phyloP scores from a whole-genome alignment of 192 early-diverging fungal species.

The Podila clonocystis region DNA sequence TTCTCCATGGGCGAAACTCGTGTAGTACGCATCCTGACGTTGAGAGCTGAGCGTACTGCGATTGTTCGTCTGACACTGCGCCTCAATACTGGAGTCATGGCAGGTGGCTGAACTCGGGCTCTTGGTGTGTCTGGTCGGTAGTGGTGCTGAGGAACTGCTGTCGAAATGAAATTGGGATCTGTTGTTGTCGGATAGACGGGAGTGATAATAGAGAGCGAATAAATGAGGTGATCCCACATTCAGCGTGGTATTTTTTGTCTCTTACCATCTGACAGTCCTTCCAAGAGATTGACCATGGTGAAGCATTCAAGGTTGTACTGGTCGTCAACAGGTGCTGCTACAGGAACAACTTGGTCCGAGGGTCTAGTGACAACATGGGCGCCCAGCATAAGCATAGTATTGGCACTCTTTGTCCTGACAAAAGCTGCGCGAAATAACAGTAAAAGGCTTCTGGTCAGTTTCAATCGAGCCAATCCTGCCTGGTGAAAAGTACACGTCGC shows the following conservation, averaged over 20 bases:
- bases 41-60: slow-evolving; percentile 62
- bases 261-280: slow-evolving; percentile 62
- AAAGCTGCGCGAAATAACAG: slow-evolving; percentile 50
- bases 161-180: slow-evolving; percentile 25
- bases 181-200: not conserved
- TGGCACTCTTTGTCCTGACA: slow-evolving; percentile 42
- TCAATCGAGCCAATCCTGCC: not conserved
- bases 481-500: not conserved
- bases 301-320: slow-evolving; percentile 63
- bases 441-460: not conserved
- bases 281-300: slow-evolving; percentile 62
- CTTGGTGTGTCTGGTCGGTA: slow-evolving; percentile 44
- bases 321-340: slow-evolving; percentile 39
- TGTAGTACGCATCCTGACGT: slow-evolving; percentile 69
- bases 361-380: slow-evolving; percentile 44
- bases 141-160: slow-evolving; percentile 34
- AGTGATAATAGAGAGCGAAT: no score
- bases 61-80: slow-evolving; percentile 53
- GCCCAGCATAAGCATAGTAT: slow-evolving; percentile 53
- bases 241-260: not conserved
- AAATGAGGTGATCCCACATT: no score
- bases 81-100: slow-evolving; percentile 36
- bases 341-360: slow-evolving; percentile 24
- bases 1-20: slow-evolving; percentile 65
- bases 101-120: slow-evolving; percentile 24